phyloP scores from a whole-genome alignment of 1,284 basidiomycete species.

The Trichosporon ovoides region DNA sequence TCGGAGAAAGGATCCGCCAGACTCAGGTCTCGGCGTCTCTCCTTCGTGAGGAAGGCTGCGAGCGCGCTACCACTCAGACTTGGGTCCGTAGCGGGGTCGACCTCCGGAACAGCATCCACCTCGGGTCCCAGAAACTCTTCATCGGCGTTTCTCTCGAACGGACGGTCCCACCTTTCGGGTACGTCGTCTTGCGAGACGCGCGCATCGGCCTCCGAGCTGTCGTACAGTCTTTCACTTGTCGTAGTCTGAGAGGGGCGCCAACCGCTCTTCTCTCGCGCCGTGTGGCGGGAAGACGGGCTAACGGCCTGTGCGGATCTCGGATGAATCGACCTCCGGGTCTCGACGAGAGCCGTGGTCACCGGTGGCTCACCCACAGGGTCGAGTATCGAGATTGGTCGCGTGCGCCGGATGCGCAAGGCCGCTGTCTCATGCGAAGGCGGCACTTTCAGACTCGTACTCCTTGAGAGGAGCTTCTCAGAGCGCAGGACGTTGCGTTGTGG shows the following conservation, averaged over 20 bases:
- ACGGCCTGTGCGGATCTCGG: neutral
- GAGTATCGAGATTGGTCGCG: neutral
- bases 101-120: neutral
- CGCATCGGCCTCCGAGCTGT: slow-evolving; percentile 1
- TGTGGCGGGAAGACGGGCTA: neutral
- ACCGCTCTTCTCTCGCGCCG: neutral
- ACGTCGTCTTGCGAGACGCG: neutral
- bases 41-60: neutral
- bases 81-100: neutral
- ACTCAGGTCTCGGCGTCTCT: neutral
- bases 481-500: neutral
- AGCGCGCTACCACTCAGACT: neutral
- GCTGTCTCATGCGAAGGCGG: neutral
- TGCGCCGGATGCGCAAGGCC: neutral
- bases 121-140: neutral
- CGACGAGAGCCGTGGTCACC: neutral
- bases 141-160: neutral
- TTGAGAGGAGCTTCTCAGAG: neutral
- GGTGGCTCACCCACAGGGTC: neutral
- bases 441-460: neutral
- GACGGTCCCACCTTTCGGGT: neutral
- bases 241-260: neutral
- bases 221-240: neutral
- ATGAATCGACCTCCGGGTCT: neutral
- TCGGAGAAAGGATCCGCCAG: neutral